Conservation (phyloP, 257 asterid species). For the Oldenlandia corymbosa region DNA sequence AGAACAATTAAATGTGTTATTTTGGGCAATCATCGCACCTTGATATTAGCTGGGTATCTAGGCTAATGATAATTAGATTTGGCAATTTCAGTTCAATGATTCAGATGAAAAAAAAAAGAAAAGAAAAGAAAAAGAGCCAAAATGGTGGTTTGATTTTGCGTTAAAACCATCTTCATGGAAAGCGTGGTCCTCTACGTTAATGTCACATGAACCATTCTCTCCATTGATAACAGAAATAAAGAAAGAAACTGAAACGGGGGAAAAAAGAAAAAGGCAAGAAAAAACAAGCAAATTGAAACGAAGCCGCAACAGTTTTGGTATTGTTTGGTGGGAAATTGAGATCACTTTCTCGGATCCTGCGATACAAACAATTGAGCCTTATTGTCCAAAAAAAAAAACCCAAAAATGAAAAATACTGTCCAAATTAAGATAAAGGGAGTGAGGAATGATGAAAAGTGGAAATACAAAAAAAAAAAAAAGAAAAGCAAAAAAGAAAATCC, state of each 20-base stretch:
- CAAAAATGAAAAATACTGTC: conserved; percentile 28
- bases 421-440: conserved; percentile 45
- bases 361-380: conserved; percentile 4
- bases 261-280: conserved; percentile 7
- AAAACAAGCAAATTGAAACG: conserved; percentile 2
- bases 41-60: background rate
- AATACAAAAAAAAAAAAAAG: conserved; percentile 19
- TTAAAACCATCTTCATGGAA: background rate
- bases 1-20: background rate
- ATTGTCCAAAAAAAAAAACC: conserved; percentile 18
- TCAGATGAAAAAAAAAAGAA: too few relatives aligned
- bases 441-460: conserved; percentile 67
- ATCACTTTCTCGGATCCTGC: conserved; percentile 73
- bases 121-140: background rate
- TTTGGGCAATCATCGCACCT: background rate
- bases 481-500: conserved; percentile 23
- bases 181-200: conserved; percentile 13
- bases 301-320: conserved; percentile 25
- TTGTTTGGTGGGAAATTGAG: conserved; percentile 34
- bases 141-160: background rate
- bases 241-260: conserved; percentile 2
- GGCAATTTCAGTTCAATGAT: background rate
- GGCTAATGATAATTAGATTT: background rate
- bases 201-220: conserved; percentile 10
- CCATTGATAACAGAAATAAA: background rate